Percentiles rank a stretch among this genome's conserved stretches.
phyloP scores from a whole-genome alignment of 2,329 filamentous ascomycete species.

The Ophiocordyceps australis region DNA sequence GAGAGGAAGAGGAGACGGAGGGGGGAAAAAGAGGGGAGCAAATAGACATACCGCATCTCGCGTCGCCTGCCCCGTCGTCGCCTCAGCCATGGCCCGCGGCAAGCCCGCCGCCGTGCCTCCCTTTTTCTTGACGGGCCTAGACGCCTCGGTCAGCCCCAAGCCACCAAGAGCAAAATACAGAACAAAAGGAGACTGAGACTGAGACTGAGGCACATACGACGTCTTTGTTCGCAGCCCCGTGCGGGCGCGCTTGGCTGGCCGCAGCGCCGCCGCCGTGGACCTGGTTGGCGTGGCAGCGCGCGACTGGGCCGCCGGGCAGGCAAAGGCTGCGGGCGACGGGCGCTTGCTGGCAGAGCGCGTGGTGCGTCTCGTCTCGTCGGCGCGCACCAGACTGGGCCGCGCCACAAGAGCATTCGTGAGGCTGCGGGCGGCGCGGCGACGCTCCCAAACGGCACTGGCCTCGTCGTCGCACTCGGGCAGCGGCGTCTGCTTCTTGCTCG shows the following conservation, averaged over 20 bases:
- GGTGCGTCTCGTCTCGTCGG: conserved; percentile 18
- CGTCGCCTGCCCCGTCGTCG: conserved; percentile 39
- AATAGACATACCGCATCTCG: conserved; percentile 31
- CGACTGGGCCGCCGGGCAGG: conserved; percentile 29
- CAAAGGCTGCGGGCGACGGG: conserved; percentile 31
- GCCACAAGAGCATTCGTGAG: conserved; percentile 17
- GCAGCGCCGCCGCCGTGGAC: too few species aligned
- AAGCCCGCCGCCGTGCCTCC: conserved; percentile 50
- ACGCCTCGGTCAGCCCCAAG: neutral
- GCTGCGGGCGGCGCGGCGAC: conserved; percentile 18
- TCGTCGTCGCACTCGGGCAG: conserved; percentile 10
- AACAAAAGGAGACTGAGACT: neutral
- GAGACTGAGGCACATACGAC: conserved; percentile 34
- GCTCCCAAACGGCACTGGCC: conserved; percentile 13
- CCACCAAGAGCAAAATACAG: neutral
- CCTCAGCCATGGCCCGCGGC: conserved; percentile 45
- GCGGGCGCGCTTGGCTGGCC: conserved; percentile 39
- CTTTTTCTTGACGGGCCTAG: conserved; percentile 57
- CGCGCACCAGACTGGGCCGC: conserved; percentile 20
- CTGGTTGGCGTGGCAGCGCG: conserved; percentile 42
- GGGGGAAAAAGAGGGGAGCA: neutral
- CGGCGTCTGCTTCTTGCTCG: conserved; percentile 10
- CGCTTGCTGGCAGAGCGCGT: conserved; percentile 34
- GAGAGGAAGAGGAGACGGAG: neutral
- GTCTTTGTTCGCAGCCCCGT: conserved; percentile 47